phyloP scores from a whole-genome alignment of 257 asterid genomes.

The Gentiana dahurica region DNA sequence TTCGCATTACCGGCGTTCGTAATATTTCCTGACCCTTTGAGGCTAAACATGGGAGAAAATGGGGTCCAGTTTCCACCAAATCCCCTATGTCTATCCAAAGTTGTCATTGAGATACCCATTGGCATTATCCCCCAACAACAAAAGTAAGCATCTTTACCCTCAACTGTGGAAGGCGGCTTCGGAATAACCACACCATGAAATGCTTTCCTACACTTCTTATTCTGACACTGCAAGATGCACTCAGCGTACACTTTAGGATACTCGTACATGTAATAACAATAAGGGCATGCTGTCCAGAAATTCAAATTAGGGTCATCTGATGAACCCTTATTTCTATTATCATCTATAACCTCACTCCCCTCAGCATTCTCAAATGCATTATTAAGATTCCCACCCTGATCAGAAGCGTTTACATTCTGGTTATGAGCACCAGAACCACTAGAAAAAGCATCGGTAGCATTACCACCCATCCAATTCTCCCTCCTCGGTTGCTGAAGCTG shows the following conservation, averaged over 20 bases:
- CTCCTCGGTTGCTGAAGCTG: too few species aligned
- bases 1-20: constrained; percentile 13
- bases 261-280: constrained; percentile 62
- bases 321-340: constrained; percentile 22
- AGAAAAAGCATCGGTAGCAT: constrained; percentile 3
- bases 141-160: constrained; percentile 53
- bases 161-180: constrained; percentile 56
- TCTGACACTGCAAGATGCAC: constrained; percentile 71
- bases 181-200: constrained; percentile 69
- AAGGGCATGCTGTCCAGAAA: constrained; percentile 78
- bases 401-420: constrained; percentile 17
- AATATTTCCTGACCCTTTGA: constrained; percentile 17
- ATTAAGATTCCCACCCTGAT: constrained; percentile 14
- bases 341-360: constrained; percentile 13
- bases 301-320: constrained; percentile 15
- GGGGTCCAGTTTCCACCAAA: constrained; percentile 56
- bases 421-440: constrained; percentile 13
- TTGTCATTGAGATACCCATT: constrained; percentile 37
- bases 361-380: constrained; percentile 18
- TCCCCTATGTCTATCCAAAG: constrained; percentile 28
- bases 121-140: constrained; percentile 79
- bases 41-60: constrained; percentile 72
- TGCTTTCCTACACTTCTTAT: constrained; percentile 65
- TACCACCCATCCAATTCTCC: neutral
- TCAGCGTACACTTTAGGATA: too few species aligned